Evolutionary conservation across 345 rosid species (phyloP), one percentile per base, ranked within the genome.

Genomic region (Gossypium raimondii): DNA sequence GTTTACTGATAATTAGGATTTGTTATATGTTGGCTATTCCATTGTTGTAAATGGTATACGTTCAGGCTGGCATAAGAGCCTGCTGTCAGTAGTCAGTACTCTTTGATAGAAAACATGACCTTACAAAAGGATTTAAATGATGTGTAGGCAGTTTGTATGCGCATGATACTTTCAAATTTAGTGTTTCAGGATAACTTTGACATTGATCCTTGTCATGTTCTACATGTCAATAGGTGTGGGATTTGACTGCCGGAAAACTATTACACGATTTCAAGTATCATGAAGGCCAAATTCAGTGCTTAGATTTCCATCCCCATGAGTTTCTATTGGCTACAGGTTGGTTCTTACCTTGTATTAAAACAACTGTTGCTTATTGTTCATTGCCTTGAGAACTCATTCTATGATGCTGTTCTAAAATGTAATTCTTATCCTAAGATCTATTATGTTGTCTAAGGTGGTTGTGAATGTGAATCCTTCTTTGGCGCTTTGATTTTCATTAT

Each of bases 241-340:
- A 96, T 84, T 85, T 96, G 84, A 95, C 99, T 67, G 99, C 99
- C 78, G 99, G 99, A 81, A 96, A 96, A 81, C 74, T 93, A 73
- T 79, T 93, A 87, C 92, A 90, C 48, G 98, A 96, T 79, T 93
- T 96, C 85, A 96, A 93, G 84, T 70, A 75, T 82, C 98, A 93
- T 58, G 99, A 96, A 73, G 98, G 99, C 75, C 98, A 88, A 80
- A 82, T 93, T 87, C 93, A 90, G 83, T 89, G 98, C 87, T 86
- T 96, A 78, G 99, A 96, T 86, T 96, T 96, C 77, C 99, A 96
- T 89, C 99, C 99, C 53, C 87, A 93, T 34, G 98, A 96, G 74
- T 96, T 96, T 82, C 84, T 96, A 20, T 84, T 96, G 78, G 98
- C 97, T 72, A 89, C 99, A 88, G 99, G 99, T 93, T 79, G 76